Evolutionary conservation across 257 asterid species (phyloP).

Genomic region (Solanum commersonii): DNA sequence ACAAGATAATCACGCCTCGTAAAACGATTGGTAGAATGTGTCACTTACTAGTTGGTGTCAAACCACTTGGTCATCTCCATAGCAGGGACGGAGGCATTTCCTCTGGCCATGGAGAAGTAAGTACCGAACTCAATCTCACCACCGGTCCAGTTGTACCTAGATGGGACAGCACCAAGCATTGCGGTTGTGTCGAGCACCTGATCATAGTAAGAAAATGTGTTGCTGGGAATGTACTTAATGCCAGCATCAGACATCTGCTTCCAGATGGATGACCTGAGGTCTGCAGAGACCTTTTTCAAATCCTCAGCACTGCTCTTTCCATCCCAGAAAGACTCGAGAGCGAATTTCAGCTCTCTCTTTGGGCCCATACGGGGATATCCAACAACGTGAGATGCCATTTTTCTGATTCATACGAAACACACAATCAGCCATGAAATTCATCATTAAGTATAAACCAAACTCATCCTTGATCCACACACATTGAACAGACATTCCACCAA

Average conservation of each 20-base stretch:
- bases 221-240: slow-evolving; percentile 53
- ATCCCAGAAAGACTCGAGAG: slow-evolving; percentile 57
- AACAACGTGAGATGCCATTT: slow-evolving; percentile 53
- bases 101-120: slow-evolving; percentile 55
- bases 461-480: background rate
- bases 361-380: slow-evolving; percentile 63
- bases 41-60: slow-evolving; percentile 43
- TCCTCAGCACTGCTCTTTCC: slow-evolving; percentile 46
- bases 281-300: slow-evolving; percentile 36
- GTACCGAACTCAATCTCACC: slow-evolving; percentile 39
- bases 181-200: slow-evolving; percentile 47
- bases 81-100: slow-evolving; percentile 46
- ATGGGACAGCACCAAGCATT: slow-evolving; percentile 51
- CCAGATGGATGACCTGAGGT: slow-evolving; percentile 51
- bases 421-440: background rate
- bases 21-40: background rate
- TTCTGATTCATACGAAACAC: slow-evolving; percentile 13
- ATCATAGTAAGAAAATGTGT: slow-evolving; percentile 43
- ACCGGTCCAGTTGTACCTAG: slow-evolving; percentile 43
- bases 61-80: slow-evolving; percentile 55
- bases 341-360: slow-evolving; percentile 49
- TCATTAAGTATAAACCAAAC: background rate
- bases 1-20: background rate
- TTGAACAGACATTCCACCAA: background rate
- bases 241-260: slow-evolving; percentile 48